Evolutionary conservation across 768 basidiomycete genomes (phyloP).

Genomic region (Cystofilobasidium macerans): DNA sequence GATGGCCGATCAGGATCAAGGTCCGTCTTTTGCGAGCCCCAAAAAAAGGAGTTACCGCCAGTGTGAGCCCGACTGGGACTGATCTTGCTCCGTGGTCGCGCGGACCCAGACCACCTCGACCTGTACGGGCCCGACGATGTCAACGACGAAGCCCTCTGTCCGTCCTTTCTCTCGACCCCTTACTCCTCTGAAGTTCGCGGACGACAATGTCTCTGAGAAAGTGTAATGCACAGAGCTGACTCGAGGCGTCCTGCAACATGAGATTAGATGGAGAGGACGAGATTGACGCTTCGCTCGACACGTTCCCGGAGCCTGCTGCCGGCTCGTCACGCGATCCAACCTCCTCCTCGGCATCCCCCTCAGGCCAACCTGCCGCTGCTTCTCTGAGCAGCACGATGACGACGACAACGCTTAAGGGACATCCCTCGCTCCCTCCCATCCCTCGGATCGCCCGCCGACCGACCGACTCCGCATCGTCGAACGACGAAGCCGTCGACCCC

Average conservation of each 20-base stretch:
- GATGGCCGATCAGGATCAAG: not conserved
- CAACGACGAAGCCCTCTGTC: slow-evolving; percentile 22
- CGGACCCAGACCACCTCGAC: slow-evolving; percentile 19
- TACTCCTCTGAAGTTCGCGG: too few relatives aligned
- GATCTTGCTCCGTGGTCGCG: not conserved
- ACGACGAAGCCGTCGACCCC: not conserved
- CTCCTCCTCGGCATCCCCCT: not conserved
- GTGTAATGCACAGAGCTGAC: too few relatives aligned
- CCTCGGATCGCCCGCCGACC: not conserved
- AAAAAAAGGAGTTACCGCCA: too few relatives aligned
- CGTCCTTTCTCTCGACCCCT: not conserved
- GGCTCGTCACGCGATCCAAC: too few relatives aligned
- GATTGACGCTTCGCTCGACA: not conserved
- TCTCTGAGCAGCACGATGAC: too few relatives aligned
- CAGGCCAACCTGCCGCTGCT: not conserved
- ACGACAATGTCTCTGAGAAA: too few relatives aligned
- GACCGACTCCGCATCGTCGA: not conserved
- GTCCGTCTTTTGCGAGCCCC: not conserved
- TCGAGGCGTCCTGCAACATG: too few relatives aligned
- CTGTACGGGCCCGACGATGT: slow-evolving; percentile 23
- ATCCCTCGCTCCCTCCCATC: not conserved
- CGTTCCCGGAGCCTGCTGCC: not conserved
- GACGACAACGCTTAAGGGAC: not conserved
- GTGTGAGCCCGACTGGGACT: not conserved
- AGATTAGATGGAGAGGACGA: not conserved